Evolutionary conservation across 1,139 yeast species (phyloP), one percentile per base, ranked within the genome.

Genomic region (Protomyces inouyei): DNA sequence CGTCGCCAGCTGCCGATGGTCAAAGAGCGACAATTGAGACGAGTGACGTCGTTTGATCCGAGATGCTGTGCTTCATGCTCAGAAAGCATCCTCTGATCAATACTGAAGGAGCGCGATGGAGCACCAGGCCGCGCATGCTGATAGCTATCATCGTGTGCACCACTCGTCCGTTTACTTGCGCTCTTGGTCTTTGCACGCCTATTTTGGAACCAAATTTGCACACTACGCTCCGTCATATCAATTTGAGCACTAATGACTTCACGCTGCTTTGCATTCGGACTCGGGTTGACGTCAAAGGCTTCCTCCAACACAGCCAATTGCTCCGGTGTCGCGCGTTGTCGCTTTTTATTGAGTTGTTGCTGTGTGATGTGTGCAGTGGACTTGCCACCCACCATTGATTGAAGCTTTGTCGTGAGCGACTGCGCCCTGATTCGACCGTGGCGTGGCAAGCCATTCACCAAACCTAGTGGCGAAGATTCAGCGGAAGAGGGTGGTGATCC

Each of bases 191-290:
- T 68, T 18, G 70, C 70, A 10, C 70, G 69, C 40, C 69, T 65
- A 73, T 92, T 92, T 74, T 92, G 98, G 73, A 92, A 92, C 98
- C 98, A 92, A 59, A 92, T 91, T 65, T 96, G 82, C 2, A 92
- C 96, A 3, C 96, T 91, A 69, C 96, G 83, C 72, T 91, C 97
- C 8, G 93, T 85, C 93, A 92, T 88, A 56, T 88, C 88, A 1
- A 96, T 89, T 67, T 80, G 81, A 6, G 81, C 83, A 57, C 96
- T 86, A 57, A 92, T 86, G 54, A 81, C 84, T 71, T 85, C 87
- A 53, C 98, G 77, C 60, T 83, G 82, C 14, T 69, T 67, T 3
- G 77, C 76, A 66, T 73, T 74, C 0, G 80, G 80, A n/a, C 76
- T 75, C 37, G 90, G 87, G 71, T 88, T 88, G 66, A 77, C 78